Base-by-base conservation (phyloP, 352 stramenopile genomes). In the Aphanomyces astaci region DNA sequence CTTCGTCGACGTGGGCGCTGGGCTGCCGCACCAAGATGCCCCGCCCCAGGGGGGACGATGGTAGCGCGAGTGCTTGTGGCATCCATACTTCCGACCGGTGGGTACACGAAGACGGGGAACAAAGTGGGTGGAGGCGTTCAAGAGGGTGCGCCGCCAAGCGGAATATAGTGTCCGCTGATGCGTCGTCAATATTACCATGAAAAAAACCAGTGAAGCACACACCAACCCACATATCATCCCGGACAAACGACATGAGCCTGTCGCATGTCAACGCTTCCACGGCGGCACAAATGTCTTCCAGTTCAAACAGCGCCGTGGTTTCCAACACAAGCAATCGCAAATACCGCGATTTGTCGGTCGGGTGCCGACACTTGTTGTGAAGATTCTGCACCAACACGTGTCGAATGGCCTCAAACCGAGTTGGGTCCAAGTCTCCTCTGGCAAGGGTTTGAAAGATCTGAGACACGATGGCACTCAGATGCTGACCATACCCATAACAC, bases 111-210 rank as follows among this genome's bases (percentile, higher is more conserved):
- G 60, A 33, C 5, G 36, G 9, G 19, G 15, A 32, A 19, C 11
- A 19, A 59, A 13, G 60, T 17, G 28, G 10, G 7, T 5, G 11
- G 27, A 49, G 1, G 28, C 19, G 24, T 1, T 3, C n/a, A 27
- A 52, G 3, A 30, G 30, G 30, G 2, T 46, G 31, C 2, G 15
- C 10, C 3, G 45, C 43, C 7, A 30, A 3, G 10, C 19, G 15
- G 10, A 31, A 43, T 4, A 36, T 52, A 11, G 43, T 24, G 9
- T 60, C 11, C 4, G 32, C 30, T 0, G 17, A 51, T 10, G n/a
- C 24, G 33, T 45, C 55, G 22, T 25, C 43, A 39, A 40, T 19
- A 59, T 59, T 59, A 19, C 51, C 51, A 59, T 59, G 51, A n/a
- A 59, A 59, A n/a, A 59, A 39, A 1, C 51, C 51, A 24, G 51